Evolutionary conservation across 805 yeast genomes (phyloP).

Genomic region (Candida anglica): DNA sequence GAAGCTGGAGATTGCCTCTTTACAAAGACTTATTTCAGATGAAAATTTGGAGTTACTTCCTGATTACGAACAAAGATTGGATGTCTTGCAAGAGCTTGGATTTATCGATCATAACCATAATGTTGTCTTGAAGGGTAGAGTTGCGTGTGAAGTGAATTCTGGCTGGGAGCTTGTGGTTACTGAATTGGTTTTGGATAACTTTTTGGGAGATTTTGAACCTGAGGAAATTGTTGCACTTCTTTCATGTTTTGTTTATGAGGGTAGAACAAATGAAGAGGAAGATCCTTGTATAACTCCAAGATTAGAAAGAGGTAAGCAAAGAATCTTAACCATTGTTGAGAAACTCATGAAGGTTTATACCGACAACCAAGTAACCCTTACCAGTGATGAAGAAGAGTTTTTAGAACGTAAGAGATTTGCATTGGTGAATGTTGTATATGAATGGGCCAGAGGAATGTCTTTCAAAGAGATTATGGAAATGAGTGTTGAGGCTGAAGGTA

Average conservation of each 20-base stretch:
- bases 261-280: slow-evolving; percentile 62
- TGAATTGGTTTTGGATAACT: slow-evolving; percentile 85
- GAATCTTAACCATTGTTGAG: slow-evolving; percentile 68
- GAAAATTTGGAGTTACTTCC: slow-evolving; percentile 89
- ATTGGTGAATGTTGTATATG: slow-evolving; percentile 88
- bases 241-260: slow-evolving; percentile 92
- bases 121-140: slow-evolving; percentile 84
- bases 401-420: slow-evolving; percentile 83
- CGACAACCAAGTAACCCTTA: slow-evolving; percentile 66
- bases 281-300: slow-evolving; percentile 71
- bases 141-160: slow-evolving; percentile 85
- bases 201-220: slow-evolving; percentile 87
- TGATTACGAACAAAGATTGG: slow-evolving; percentile 85
- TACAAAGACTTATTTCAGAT: slow-evolving; percentile 68
- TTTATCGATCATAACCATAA: slow-evolving; percentile 76
- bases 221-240: slow-evolving; percentile 95
- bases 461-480: slow-evolving; percentile 88
- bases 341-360: slow-evolving; percentile 58
- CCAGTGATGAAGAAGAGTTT: slow-evolving; percentile 83
- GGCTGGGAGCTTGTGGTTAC: slow-evolving; percentile 91
- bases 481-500: slow-evolving; percentile 91
- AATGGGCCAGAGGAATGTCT: slow-evolving; percentile 94
- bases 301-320: slow-evolving; percentile 62
- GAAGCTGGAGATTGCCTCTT: slow-evolving; percentile 46
- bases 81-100: slow-evolving; percentile 71